Conservation (phyloP, 805 yeast species). For the Yarrowia alimentaria region DNA sequence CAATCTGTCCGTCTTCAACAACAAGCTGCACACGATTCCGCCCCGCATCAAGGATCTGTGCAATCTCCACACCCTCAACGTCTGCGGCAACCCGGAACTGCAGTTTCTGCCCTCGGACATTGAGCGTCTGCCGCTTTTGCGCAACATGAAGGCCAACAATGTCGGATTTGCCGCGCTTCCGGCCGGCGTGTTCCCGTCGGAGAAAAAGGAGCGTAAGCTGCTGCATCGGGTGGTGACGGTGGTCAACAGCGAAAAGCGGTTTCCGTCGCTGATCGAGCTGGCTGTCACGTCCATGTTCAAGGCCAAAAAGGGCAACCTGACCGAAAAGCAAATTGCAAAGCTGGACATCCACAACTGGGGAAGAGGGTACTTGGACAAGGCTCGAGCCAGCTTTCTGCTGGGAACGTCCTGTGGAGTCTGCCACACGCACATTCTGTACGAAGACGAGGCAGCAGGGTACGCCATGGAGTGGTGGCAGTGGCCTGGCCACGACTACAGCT, state of each 20-base stretch:
- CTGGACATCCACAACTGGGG: slow-evolving; percentile 9
- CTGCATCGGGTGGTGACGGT: slow-evolving; percentile 29
- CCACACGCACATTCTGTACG: slow-evolving; percentile 31
- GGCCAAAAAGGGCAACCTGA: slow-evolving; percentile 17
- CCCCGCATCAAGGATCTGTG: slow-evolving; percentile 38
- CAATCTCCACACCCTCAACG: slow-evolving; percentile 39
- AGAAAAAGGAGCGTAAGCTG: background rate
- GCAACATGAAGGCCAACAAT: slow-evolving; percentile 40
- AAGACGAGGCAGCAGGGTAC: slow-evolving; percentile 33
- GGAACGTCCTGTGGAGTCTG: slow-evolving; percentile 39
- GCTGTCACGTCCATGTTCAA: slow-evolving; percentile 7
- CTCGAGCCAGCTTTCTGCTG: slow-evolving; percentile 30
- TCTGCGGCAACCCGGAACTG: slow-evolving; percentile 40
- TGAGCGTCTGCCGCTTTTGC: slow-evolving; percentile 35
- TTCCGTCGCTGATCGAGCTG: slow-evolving; percentile 20
- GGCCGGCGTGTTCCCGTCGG: background rate
- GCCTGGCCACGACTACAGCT: slow-evolving; percentile 7
- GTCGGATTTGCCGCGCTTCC: slow-evolving; percentile 39
- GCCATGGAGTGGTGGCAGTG: slow-evolving; percentile 41
- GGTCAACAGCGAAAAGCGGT: slow-evolving; percentile 32
- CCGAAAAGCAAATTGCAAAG: slow-evolving; percentile 9
- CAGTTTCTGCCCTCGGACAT: slow-evolving; percentile 42
- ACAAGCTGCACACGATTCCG: slow-evolving; percentile 39
- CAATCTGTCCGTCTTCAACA: slow-evolving; percentile 41
- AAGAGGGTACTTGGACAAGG: slow-evolving; percentile 30